Evolutionary conservation across 441 rosid genomes (phyloP).

Genomic region (Adansonia gregorii): DNA sequence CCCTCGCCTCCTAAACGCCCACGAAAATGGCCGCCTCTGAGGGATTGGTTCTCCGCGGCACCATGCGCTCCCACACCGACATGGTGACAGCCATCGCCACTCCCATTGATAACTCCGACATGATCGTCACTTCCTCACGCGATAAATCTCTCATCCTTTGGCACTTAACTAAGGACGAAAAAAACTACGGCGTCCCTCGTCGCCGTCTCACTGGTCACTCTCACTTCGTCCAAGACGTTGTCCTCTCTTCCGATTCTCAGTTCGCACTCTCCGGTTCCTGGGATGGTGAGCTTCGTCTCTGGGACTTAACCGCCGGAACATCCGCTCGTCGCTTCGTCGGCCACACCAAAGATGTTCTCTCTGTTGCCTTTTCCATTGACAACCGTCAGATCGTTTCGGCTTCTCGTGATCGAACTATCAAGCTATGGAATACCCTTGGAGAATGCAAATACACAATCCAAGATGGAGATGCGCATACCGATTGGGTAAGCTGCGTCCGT

Average conservation of each 20-base stretch:
- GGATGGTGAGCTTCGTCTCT: slow-evolving; percentile 98
- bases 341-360: slow-evolving; percentile 91
- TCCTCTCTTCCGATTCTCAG: slow-evolving; percentile 93
- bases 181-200: slow-evolving; percentile 73
- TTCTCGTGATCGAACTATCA: slow-evolving; percentile 83
- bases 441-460: slow-evolving; percentile 93
- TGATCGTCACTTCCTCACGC: slow-evolving; percentile 88
- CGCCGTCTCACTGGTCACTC: slow-evolving; percentile 95
- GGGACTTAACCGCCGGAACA: slow-evolving; percentile 84
- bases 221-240: slow-evolving; percentile 89
- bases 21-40: slow-evolving; percentile 48
- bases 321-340: slow-evolving; percentile 88
- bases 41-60: slow-evolving; percentile 70
- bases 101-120: slow-evolving; percentile 84
- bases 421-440: slow-evolving; percentile 89
- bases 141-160: slow-evolving; percentile 93
- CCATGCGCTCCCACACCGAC: slow-evolving; percentile 95
- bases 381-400: slow-evolving; percentile 99
- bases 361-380: slow-evolving; percentile 94
- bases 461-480: slow-evolving; percentile 72
- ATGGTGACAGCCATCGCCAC: slow-evolving; percentile 94
- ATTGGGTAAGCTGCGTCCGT: slow-evolving; percentile 92
- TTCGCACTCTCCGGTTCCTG: slow-evolving; percentile 96
- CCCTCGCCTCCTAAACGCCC: not conserved
- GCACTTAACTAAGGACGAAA: slow-evolving; percentile 86